A percentile compares a stretch with the other conserved stretches of the same genome.
Conservation (phyloP, 257 asterid species). For the Fraxinus pennsylvanica region DNA sequence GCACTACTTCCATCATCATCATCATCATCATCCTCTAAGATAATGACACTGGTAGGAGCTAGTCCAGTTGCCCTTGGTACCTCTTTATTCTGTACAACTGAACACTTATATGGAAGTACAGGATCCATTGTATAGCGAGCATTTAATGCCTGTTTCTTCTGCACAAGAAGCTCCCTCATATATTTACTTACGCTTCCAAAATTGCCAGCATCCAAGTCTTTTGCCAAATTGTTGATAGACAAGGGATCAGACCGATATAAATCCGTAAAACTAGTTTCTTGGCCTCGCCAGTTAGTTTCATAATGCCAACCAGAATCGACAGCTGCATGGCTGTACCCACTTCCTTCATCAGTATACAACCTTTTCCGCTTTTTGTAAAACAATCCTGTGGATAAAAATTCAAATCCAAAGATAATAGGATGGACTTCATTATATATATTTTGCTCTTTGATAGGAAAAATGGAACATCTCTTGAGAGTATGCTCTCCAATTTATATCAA, state of each 20-base stretch:
- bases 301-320: slow-evolving; percentile 47
- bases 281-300: slow-evolving; percentile 40
- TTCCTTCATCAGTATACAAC: slow-evolving; percentile 26
- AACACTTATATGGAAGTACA: slow-evolving; percentile 15
- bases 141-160: slow-evolving; percentile 24
- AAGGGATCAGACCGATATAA: slow-evolving; percentile 34
- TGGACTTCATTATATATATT: not conserved
- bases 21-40: slow-evolving; percentile 38
- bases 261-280: slow-evolving; percentile 22
- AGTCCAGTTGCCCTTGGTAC: slow-evolving; percentile 17
- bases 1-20: slow-evolving; percentile 18
- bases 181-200: slow-evolving; percentile 47
- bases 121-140: slow-evolving; percentile 28
- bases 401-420: not conserved
- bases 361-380: slow-evolving; percentile 29
- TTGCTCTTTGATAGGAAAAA: not conserved
- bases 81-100: slow-evolving; percentile 23
- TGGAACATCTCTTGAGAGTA: not conserved
- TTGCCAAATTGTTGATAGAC: slow-evolving; percentile 19
- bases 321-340: slow-evolving; percentile 22
- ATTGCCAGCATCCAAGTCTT: slow-evolving; percentile 33
- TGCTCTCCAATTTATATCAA: not conserved
- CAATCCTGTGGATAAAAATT: slow-evolving; percentile 25
- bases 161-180: slow-evolving; percentile 28
- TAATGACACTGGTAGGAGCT: slow-evolving; percentile 28